A percentile compares a stretch with the other conserved stretches of the same genome.
Evolutionary conservation across 805 yeast genomes (phyloP).

Genomic region (Pichia heedii): DNA sequence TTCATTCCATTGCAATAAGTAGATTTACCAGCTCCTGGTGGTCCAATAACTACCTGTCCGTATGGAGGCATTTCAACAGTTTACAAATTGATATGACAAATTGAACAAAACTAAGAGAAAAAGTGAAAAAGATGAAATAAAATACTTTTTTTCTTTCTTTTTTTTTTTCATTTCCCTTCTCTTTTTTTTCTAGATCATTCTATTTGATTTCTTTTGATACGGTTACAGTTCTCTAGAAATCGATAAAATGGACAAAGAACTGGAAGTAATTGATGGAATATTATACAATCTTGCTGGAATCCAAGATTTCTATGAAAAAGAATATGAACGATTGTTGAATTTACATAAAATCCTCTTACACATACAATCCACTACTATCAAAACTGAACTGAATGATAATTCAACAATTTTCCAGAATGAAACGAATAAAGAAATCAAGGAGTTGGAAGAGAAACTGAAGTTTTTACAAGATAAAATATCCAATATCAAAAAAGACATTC

Average conservation of each 20-base stretch:
- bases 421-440: conserved; percentile 15
- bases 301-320: conserved; percentile 22
- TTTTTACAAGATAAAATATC: conserved; percentile 10
- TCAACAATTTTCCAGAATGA: conserved; percentile 16
- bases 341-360: conserved; percentile 9
- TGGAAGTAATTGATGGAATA: conserved; percentile 20
- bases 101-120: background rate
- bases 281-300: conserved; percentile 19
- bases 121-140: background rate
- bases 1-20: conserved; percentile 90
- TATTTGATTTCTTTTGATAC: background rate
- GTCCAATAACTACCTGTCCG: conserved; percentile 93
- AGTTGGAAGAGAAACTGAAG: conserved; percentile 8
- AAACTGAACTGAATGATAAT: conserved; percentile 11
- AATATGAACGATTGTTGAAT: conserved; percentile 15
- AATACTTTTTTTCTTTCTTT: background rate
- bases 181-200: no score
- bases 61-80: conserved; percentile 39
- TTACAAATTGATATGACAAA: background rate
- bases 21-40: conserved; percentile 96
- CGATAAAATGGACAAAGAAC: conserved; percentile 17
- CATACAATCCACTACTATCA: conserved; percentile 13
- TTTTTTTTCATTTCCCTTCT: no score
- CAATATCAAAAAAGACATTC: conserved; percentile 28
- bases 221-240: background rate